Base-by-base conservation (phyloP, 805 yeast genomes). In the Pichia nakasei region DNA sequence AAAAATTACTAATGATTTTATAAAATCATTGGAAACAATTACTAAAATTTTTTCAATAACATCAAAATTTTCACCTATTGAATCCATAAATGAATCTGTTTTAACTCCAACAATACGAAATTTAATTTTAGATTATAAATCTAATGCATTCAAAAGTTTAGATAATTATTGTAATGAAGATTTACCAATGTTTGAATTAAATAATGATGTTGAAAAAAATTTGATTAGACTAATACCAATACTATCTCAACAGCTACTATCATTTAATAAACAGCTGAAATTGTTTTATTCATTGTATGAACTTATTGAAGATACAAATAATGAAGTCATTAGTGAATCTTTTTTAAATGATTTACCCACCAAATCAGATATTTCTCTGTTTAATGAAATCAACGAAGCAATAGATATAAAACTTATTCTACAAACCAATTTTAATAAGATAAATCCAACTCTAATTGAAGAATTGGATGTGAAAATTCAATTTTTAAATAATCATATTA, bases 391-490 rank as follows among this genome's bases (percentile, higher is more conserved):
- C 7, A 48, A 51, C 13, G 48, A 51, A 24, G 56, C 54, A 9
- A 58, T 39, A n/a, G 54, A 57, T 39, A 53, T 62, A 13, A 55
- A 57, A 45, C 44, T 35, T 11, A 45, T 61, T 9, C 51, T 55
- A 51, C 48, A 50, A 3, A 58, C 63, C 5, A 55, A 55, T 19
- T 63, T 60, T 43, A 52, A 46, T 33, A 49, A 57, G 21, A 41
- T 57, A 2, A 53, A 58, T 27, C 64, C 64, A 3, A 38, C 18
- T 3, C 37, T 61, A 22, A 42, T 51, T 27, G 49, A 49, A 31
- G 50, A 50, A 39, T 49, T 66, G 15, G 58, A 58, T 37, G 45
- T 44, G 18, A 68, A 68, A 43, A 55, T 58, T 19, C 48, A 41
- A 6, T 50, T 52, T 36, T 49, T 65, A 27, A 51, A 60, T 43